Conservation (phyloP, 2,329 filamentous ascomycete genomes). For the Alternaria sp. region DNA sequence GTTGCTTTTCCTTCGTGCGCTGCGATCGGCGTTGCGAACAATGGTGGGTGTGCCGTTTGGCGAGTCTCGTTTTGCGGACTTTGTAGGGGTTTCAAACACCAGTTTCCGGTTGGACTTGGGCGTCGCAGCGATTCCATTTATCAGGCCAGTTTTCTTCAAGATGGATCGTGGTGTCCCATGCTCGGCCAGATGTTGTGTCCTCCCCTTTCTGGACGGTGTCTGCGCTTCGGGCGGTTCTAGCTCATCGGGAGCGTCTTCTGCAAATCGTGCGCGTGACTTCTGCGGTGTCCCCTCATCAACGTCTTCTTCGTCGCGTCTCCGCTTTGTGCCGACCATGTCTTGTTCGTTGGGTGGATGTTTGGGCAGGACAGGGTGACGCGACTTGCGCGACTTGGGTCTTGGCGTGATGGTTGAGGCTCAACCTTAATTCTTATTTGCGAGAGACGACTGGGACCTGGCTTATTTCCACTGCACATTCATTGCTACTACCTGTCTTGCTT, state of each 20-base stretch:
- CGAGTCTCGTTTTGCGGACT: conserved; percentile 44
- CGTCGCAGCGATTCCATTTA: conserved; percentile 43
- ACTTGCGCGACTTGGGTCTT: conserved; percentile 32
- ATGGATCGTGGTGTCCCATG: conserved; percentile 47
- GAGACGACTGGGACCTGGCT: background rate
- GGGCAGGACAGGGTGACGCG: conserved; percentile 27
- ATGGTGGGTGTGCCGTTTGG: conserved; percentile 67
- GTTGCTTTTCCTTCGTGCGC: conserved; percentile 86
- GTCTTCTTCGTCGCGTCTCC: conserved; percentile 39
- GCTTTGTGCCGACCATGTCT: conserved; percentile 45
- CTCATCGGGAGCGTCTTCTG: conserved; percentile 25
- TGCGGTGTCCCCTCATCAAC: conserved; percentile 34
- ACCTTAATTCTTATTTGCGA: background rate
- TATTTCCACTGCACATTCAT: background rate
- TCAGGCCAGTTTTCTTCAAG: conserved; percentile 40
- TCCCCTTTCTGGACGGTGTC: conserved; percentile 43
- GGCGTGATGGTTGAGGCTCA: conserved; percentile 10
- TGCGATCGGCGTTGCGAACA: conserved; percentile 79
- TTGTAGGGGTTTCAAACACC: conserved; percentile 57
- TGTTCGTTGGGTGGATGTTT: conserved; percentile 13
- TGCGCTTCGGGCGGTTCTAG: conserved; percentile 36
- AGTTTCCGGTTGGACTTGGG: conserved; percentile 58
- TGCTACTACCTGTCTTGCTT: background rate
- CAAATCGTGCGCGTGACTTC: conserved; percentile 35
- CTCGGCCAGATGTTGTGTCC: conserved; percentile 30